Percentiles rank a stretch among this genome's conserved stretches.
phyloP scores from a whole-genome alignment of 2,329 filamentous ascomycete genomes.

The Xylariaceae sp. region DNA sequence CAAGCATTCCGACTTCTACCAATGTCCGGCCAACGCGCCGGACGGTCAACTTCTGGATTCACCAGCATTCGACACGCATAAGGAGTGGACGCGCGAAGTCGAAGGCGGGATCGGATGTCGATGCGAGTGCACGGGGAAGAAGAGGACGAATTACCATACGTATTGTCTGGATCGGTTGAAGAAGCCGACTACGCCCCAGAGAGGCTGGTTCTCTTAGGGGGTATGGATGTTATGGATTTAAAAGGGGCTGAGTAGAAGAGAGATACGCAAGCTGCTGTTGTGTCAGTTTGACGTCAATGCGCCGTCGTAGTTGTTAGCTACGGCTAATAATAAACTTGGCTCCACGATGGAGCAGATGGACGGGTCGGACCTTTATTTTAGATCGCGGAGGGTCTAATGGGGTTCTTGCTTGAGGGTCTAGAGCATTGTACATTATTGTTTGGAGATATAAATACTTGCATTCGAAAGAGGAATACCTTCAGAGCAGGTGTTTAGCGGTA shows the following conservation, averaged over 20 bases:
- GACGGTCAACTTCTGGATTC: constrained; percentile 35
- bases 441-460: not conserved
- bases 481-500: not conserved
- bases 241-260: not conserved
- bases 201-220: constrained; percentile 31
- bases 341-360: not conserved
- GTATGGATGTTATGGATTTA: too few species aligned
- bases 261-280: too few species aligned
- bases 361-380: not conserved
- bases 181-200: constrained; percentile 31
- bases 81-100: constrained; percentile 28
- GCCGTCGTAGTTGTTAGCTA: not conserved
- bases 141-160: constrained; percentile 30
- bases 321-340: not conserved
- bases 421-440: not conserved
- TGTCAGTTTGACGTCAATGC: not conserved
- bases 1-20: constrained; percentile 34
- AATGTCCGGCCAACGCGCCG: constrained; percentile 35
- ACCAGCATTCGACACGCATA: constrained; percentile 24
- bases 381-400: not conserved
- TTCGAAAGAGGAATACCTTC: not conserved
- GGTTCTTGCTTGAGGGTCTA: not conserved
- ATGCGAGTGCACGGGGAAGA: constrained; percentile 37
- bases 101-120: constrained; percentile 38
- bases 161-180: constrained; percentile 38